Percentiles rank a stretch among this genome's conserved stretches.
Evolutionary conservation across 73 alveolate species (phyloP).

Genomic region (Tetrahymena malaccensis): DNA sequence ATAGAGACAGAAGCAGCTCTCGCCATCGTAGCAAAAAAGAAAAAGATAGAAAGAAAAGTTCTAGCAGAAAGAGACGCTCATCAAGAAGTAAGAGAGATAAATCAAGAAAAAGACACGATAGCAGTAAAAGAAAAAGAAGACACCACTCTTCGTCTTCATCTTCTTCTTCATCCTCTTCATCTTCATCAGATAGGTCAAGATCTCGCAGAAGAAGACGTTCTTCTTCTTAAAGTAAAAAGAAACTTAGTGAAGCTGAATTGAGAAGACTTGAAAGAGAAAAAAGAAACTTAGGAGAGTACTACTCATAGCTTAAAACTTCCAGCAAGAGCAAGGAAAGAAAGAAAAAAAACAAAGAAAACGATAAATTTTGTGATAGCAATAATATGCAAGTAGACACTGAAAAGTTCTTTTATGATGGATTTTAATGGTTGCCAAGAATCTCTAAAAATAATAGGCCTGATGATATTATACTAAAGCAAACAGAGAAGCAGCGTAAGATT

Average conservation of each 20-base stretch:
- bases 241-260: not conserved
- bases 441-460: not conserved
- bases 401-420: not conserved
- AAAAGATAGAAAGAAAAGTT: not conserved
- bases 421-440: not conserved
- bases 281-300: not conserved
- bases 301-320: not conserved
- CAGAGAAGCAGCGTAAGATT: not conserved
- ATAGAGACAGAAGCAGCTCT: not conserved
- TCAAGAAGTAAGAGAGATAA: not conserved
- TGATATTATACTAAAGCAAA: not conserved
- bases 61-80: not conserved
- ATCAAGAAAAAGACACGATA: not conserved
- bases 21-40: not conserved
- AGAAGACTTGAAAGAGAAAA: not conserved
- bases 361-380: not conserved
- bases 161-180: not conserved
- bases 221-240: not conserved
- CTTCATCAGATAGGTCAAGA: not conserved
- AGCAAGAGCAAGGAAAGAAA: not conserved
- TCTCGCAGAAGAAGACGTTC: not conserved
- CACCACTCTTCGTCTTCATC: not conserved
- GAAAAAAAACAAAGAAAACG: not conserved
- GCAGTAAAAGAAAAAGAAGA: not conserved
- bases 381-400: not conserved